Conservation (phyloP, 495 filamentous ascomycete genomes). For the Annulohypoxylon nitens region DNA sequence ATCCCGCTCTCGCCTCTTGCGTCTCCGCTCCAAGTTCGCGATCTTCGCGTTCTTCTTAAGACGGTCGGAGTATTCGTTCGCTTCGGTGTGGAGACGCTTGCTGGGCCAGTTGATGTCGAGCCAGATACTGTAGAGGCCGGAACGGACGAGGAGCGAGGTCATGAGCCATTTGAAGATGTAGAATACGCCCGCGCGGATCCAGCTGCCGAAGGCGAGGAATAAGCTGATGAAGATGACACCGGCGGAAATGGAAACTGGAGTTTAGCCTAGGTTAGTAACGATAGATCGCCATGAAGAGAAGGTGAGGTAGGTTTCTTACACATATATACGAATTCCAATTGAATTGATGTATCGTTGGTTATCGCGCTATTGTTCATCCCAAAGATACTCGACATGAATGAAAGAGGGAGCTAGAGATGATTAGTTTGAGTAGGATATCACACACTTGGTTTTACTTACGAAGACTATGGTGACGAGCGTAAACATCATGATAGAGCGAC, state of each 20-base stretch:
- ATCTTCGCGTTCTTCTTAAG: not conserved
- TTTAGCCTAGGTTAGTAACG: constrained; percentile 11
- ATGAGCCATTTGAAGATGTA: constrained; percentile 28
- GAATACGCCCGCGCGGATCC: constrained; percentile 38
- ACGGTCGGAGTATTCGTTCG: not conserved
- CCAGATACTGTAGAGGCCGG: constrained; percentile 39
- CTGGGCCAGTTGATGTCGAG: constrained; percentile 13
- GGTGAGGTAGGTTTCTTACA: constrained; percentile 36
- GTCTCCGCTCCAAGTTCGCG: not conserved
- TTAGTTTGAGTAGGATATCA: not conserved
- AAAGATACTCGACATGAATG: constrained; percentile 58
- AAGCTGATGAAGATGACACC: constrained; percentile 52
- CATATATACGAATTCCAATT: constrained; percentile 53
- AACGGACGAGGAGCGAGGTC: constrained; percentile 23
- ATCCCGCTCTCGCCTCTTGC: not conserved
- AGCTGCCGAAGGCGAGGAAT: constrained; percentile 50
- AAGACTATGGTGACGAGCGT: constrained; percentile 73
- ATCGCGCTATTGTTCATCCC: constrained; percentile 59
- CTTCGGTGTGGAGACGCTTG: constrained; percentile 16
- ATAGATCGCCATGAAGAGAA: not conserved
- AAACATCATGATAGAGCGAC: constrained; percentile 72
- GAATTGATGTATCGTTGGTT: constrained; percentile 41
- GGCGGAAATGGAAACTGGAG: constrained; percentile 49
- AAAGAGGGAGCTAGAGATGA: constrained; percentile 53
- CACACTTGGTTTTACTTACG: constrained; percentile 42